Evolutionary conservation across 1,284 basidiomycete species (phyloP), one percentile per base, ranked within the genome.

Genomic region (Ganoderma lingzhi): DNA sequence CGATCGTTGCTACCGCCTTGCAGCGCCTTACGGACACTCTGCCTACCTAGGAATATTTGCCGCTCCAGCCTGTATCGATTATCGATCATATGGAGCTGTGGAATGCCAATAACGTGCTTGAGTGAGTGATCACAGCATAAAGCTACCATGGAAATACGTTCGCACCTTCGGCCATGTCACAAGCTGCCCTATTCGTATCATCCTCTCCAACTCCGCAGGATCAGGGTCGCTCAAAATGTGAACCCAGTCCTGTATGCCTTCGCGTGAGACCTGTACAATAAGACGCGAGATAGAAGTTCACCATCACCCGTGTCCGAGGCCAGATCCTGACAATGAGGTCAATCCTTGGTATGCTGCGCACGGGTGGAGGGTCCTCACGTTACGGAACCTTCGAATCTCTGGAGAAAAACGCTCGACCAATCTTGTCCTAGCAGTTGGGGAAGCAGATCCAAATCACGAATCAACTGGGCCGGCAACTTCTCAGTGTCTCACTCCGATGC

Each of bases 81-180:
- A 76, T 93, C 89, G 65, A 97, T 94, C 88, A 98, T 97, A 75
- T 95, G 95, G 14, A 97, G 82, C 95, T 96, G 72, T 30, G 32
- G 6, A 15, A 14, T 14, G 56, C 58, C 28, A 39, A 9, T 37
- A n/a, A 41, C 23, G 23, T 3, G 32, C n/a, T 19, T 39, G 41
- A 44, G 9, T 35, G 32, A 41, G 8, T 28, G 35, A 59, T 64
- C n/a, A 53, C 23, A n/a, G 41, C 28, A 56, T 51, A 42, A 44
- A 45, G 35, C 17, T n/a, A n/a, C 39, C n/a, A 56, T 35, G 53
- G 30, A 56, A 35, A 56, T 56, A 56, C 12, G 15, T 17, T 71
- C 82, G 66, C 73, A 97, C 93, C 83, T 96, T 96, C 0, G 96
- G 96, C 95, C 95, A 98, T 28, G 96, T 93, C n/a, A 95, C 96